These are phyloP conservation scores for Epichloe festucae DNA, from an alignment of 2,329 filamentous ascomycete species.

Conservation along the genomic window DNA sequence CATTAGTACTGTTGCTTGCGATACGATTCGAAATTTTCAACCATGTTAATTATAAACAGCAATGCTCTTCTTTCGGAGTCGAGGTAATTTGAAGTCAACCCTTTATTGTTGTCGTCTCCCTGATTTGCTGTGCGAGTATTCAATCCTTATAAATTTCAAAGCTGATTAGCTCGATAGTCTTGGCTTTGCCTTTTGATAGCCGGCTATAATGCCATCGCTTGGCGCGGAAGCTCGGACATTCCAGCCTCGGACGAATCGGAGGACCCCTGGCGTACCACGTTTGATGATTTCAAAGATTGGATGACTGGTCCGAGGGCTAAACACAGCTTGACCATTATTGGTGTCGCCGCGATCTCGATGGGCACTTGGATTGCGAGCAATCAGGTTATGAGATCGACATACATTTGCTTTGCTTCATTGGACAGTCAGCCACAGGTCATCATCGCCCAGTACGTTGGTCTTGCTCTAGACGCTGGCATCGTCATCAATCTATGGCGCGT, in stretches of 20 bases:
- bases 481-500: conserved; percentile 37
- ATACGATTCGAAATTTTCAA: conserved; percentile 36
- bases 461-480: conserved; percentile 33
- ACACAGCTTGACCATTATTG: conserved; percentile 22
- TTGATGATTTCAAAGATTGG: conserved; percentile 36
- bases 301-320: conserved; percentile 27
- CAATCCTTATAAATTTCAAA: neutral
- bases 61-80: conserved; percentile 36
- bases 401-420: conserved; percentile 33
- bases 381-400: conserved; percentile 32
- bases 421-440: conserved; percentile 26
- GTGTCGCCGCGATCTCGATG: conserved; percentile 26
- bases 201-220: conserved; percentile 30
- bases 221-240: conserved; percentile 17
- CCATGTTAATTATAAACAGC: conserved; percentile 30
- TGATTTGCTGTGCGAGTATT: neutral
- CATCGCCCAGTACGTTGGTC: conserved; percentile 29
- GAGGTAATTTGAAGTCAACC: conserved; percentile 22
- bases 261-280: conserved; percentile 34
- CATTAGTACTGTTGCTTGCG: conserved; percentile 31
- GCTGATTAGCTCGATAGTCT: conserved; percentile 19
- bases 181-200: conserved; percentile 34
- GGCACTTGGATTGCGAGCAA: conserved; percentile 29
- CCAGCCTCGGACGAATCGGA: conserved; percentile 23
- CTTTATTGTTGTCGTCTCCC: neutral